Evolutionary conservation across 768 basidiomycete species (phyloP).

Genomic region (Amanita jacksonii): DNA sequence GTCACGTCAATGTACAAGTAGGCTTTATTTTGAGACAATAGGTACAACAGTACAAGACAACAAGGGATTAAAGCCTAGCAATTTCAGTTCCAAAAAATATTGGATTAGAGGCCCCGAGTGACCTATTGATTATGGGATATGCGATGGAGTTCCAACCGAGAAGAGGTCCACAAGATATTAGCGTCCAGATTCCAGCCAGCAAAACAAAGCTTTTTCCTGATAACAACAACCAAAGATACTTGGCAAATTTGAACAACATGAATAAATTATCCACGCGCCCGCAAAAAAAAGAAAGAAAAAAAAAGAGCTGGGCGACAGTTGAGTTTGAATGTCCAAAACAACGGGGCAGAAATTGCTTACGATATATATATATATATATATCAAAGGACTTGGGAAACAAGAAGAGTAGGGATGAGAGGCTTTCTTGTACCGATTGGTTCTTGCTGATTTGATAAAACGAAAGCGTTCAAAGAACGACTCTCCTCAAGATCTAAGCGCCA

Average conservation of each 20-base stretch:
- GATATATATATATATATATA: not conserved
- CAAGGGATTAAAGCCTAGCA: too few relatives aligned
- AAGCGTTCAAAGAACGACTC: conserved; percentile 41
- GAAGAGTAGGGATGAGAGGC: conserved; percentile 15
- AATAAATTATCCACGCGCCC: not conserved
- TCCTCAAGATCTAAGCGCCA: conserved; percentile 72
- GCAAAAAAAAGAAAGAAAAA: not conserved
- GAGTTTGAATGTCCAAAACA: too few relatives aligned
- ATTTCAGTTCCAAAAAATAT: too few relatives aligned
- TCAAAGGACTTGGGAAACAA: not conserved
- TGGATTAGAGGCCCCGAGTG: not conserved
- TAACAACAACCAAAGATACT: too few relatives aligned
- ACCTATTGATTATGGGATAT: not conserved
- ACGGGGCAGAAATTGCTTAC: too few relatives aligned
- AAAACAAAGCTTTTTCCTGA: not conserved
- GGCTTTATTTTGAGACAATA: not conserved
- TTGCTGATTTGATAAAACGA: conserved; percentile 36
- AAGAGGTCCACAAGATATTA: conserved; percentile 2
- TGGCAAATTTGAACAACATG: not conserved
- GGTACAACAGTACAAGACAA: not conserved
- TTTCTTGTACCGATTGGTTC: conserved; percentile 29
- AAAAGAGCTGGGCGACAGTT: too few relatives aligned
- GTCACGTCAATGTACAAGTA: not conserved
- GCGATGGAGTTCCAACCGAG: not conserved
- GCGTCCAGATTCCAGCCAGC: not conserved